These are phyloP conservation scores for Dothiorella sarmentorum DNA, from an alignment of 2,329 filamentous ascomycete species.

Conservation along the genomic window DNA sequence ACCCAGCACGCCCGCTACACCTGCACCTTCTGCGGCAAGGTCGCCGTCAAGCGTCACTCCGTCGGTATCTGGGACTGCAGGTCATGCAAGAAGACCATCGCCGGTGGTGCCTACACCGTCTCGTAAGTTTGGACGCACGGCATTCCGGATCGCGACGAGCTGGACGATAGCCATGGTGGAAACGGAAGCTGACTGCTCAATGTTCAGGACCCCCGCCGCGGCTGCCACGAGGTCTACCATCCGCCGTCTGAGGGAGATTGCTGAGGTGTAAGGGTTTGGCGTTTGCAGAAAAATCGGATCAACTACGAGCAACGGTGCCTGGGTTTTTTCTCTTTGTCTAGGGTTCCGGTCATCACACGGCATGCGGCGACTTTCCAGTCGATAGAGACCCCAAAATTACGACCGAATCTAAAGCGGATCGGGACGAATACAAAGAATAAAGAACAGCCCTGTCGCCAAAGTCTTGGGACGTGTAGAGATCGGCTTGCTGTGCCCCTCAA, in stretches of 20 bases:
- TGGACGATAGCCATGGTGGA: background rate
- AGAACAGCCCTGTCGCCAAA: slow-evolving; percentile 13
- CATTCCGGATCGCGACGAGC: background rate
- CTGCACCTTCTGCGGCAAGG: slow-evolving; percentile 99
- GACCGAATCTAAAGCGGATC: slow-evolving; percentile 19
- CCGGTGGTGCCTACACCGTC: slow-evolving; percentile 90
- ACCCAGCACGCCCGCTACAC: slow-evolving; percentile 82
- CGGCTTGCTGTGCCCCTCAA: slow-evolving; percentile 1
- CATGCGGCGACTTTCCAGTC: slow-evolving; percentile 19
- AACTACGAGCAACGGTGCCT: slow-evolving; percentile 17
- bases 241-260: slow-evolving; percentile 94
- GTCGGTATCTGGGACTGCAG: slow-evolving; percentile 98
- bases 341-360: slow-evolving; percentile 19
- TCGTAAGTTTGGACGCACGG: slow-evolving; percentile 65
- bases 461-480: slow-evolving; percentile 1
- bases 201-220: slow-evolving; percentile 76
- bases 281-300: slow-evolving; percentile 15
- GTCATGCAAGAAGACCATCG: slow-evolving; percentile 90
- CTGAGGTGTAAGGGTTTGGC: slow-evolving; percentile 70
- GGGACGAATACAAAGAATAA: slow-evolving; percentile 20
- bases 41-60: slow-evolving; percentile 81
- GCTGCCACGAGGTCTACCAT: slow-evolving; percentile 94
- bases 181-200: slow-evolving; percentile 20
- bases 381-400: slow-evolving; percentile 18
- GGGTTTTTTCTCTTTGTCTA: slow-evolving; percentile 18